These are phyloP conservation scores for Lepidium campestre DNA, from an alignment of 441 rosid genomes.

Conservation along the genomic window DNA sequence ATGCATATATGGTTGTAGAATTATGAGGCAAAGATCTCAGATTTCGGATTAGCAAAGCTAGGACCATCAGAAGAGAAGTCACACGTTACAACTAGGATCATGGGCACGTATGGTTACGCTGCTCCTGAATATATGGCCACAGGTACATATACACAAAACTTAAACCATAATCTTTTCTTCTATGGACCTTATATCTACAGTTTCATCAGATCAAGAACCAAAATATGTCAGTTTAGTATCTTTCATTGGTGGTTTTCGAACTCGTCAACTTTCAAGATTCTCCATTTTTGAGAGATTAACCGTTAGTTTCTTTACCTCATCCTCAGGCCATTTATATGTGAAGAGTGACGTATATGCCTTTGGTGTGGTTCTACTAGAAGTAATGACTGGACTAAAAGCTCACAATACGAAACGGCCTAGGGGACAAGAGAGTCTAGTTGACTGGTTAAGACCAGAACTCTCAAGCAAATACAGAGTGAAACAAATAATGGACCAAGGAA, in stretches of 20 bases:
- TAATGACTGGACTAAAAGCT: slow-evolving; percentile 40
- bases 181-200: background rate
- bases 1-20: slow-evolving; percentile 15
- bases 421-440: slow-evolving; percentile 38
- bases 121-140: slow-evolving; percentile 61
- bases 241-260: background rate
- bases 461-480: slow-evolving; percentile 33
- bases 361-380: slow-evolving; percentile 45
- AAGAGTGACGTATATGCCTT: slow-evolving; percentile 53
- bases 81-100: slow-evolving; percentile 50
- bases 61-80: slow-evolving; percentile 47
- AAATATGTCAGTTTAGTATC: background rate
- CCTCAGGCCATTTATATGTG: slow-evolving; percentile 44
- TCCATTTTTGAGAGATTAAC: background rate
- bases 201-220: background rate
- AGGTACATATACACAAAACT: slow-evolving; percentile 7
- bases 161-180: background rate
- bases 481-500: slow-evolving; percentile 39
- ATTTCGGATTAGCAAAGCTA: slow-evolving; percentile 49
- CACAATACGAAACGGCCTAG: slow-evolving; percentile 30
- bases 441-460: slow-evolving; percentile 41
- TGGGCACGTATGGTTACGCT: slow-evolving; percentile 52
- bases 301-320: background rate
- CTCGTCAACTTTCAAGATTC: background rate
- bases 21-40: slow-evolving; percentile 47